phyloP scores from a whole-genome alignment of 176 grass and related monocot species.

The Carex scoparia region DNA sequence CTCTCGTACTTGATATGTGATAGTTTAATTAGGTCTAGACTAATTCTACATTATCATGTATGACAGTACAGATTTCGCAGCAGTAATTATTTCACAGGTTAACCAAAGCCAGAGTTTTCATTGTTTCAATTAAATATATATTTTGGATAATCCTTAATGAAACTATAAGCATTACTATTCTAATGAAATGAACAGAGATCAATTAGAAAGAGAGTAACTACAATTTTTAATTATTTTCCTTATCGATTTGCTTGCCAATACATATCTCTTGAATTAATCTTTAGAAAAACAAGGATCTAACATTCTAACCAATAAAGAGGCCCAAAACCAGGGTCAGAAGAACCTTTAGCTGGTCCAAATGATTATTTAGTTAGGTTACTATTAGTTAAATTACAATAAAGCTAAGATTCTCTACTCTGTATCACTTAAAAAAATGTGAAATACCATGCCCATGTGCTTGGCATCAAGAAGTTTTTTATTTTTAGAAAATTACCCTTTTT shows the following conservation, averaged over 20 bases:
- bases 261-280: not conserved
- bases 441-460: not conserved
- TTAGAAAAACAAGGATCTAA: not conserved
- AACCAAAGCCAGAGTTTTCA: not conserved
- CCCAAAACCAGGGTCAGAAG: not conserved
- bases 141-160: not conserved
- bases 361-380: not conserved
- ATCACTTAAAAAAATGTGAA: not conserved
- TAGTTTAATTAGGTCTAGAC: not conserved
- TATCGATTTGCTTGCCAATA: not conserved
- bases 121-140: not conserved
- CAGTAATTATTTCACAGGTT: not conserved
- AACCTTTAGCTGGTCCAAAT: not conserved
- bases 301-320: not conserved
- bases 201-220: not conserved
- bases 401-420: not conserved
- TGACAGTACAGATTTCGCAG: not conserved
- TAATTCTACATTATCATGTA: not conserved
- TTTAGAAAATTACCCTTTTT: not conserved
- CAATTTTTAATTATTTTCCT: not conserved
- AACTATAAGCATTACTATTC: not conserved
- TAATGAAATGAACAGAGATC: not conserved
- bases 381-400: not conserved
- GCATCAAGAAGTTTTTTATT: not conserved
- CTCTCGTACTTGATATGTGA: not conserved